Base-by-base conservation (phyloP, 768 basidiomycete species). In the Pleurotus platypus region DNA sequence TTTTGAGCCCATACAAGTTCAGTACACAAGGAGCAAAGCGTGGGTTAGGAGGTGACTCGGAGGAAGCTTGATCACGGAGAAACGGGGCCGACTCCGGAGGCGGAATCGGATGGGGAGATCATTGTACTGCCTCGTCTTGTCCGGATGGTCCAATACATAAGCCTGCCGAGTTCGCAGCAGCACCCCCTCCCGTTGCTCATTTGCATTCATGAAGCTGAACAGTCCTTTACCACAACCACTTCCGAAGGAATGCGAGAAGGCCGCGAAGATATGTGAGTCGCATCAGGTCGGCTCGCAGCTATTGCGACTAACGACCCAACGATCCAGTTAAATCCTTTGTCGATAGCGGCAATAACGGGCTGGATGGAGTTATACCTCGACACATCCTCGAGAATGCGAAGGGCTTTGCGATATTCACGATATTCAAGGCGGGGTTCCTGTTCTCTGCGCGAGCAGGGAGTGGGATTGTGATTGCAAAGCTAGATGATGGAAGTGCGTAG, bases 401-500 rank as follows among this genome's bases (percentile, higher is more conserved):
- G 66, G 81, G 94, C 4, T 96, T 96, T 66, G 93, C 92, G n/a
- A 92, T 94, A 47, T 93, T 94, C 69, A 92, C 89, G 4, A 82
- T 94, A 51, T 80, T 92, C 72, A 94, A 94, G 64, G 94, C 86
- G 20, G 84, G 80, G 0, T 79, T 81, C 51, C 67, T 81, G 3
- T 85, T 94, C 71, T 91, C 89, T 43, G 92, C 90, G 2, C 77
- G 91, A 61, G 94, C 85, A 37, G 91, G 94, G 20, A 87, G 86
- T 46, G 94, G 94, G 5, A 72, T 98, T 16, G 94, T 96, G 37
- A 94, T 98, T 51, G 93, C 93, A 20, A 86, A 78, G 62, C 75
- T 94, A 15, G 76, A 83, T 4, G 82, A 95, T 69, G 94, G 93
- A 63, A 76, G 92, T 94, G 66, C 73, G 92, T 75, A 20, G 26